Evolutionary conservation across 371 early-diverging fungal species (phyloP).

Genomic region (Mortierella sp.): DNA sequence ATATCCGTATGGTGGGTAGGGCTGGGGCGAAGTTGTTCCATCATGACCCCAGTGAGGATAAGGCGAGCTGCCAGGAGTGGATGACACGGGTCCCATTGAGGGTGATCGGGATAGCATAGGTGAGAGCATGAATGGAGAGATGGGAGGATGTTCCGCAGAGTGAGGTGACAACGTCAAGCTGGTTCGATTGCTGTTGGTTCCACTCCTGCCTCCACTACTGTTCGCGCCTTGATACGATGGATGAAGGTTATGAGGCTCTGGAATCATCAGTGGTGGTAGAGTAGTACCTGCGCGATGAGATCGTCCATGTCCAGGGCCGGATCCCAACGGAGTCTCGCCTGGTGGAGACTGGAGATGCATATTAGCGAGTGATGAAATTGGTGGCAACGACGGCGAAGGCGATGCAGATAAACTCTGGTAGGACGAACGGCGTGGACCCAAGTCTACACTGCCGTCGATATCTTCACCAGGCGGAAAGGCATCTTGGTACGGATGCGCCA

Average conservation of each 20-base stretch:
- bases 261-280: slow-evolving; percentile 42
- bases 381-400: slow-evolving; percentile 26
- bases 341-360: slow-evolving; percentile 28
- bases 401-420: slow-evolving; percentile 8
- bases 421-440: slow-evolving; percentile 15
- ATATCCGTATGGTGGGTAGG: slow-evolving; percentile 8
- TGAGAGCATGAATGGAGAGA: slow-evolving; percentile 41
- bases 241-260: slow-evolving; percentile 38
- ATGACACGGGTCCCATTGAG: slow-evolving; percentile 23
- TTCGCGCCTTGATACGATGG: slow-evolving; percentile 29
- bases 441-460: neutral
- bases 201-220: slow-evolving; percentile 7
- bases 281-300: slow-evolving; percentile 21
- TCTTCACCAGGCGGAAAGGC: slow-evolving; percentile 17
- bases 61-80: slow-evolving; percentile 20
- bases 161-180: slow-evolving; percentile 20
- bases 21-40: slow-evolving; percentile 10
- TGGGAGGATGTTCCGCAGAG: slow-evolving; percentile 22
- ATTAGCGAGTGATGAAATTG: slow-evolving; percentile 34
- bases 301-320: slow-evolving; percentile 1
- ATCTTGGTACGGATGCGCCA: neutral
- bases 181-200: slow-evolving; percentile 22
- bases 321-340: slow-evolving; percentile 2
- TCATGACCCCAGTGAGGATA: slow-evolving; percentile 23
- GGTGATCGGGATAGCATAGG: slow-evolving; percentile 32